Conservation (phyloP, 768 basidiomycete genomes). For the Agaricus subrufescens region DNA sequence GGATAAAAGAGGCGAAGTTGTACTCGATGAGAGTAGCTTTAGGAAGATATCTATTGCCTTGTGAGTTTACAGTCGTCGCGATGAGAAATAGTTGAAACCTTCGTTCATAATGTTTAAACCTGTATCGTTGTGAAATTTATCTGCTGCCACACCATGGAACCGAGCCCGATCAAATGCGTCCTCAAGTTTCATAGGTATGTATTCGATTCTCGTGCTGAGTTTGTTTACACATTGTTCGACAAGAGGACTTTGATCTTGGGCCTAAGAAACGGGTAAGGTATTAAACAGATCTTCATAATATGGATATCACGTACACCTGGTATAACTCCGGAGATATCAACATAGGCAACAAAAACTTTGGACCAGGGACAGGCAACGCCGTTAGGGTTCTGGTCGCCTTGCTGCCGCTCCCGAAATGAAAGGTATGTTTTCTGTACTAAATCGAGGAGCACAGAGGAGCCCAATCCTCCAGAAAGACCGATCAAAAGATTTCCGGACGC, state of each 20-base stretch:
- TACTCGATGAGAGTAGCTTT: constrained; percentile 16
- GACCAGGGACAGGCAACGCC: constrained; percentile 37
- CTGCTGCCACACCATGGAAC: constrained; percentile 51
- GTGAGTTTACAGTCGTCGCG: neutral
- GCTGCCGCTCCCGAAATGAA: constrained; percentile 17
- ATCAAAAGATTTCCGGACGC: constrained; percentile 66
- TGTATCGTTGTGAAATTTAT: constrained; percentile 12
- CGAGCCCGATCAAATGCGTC: constrained; percentile 67
- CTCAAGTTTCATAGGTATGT: constrained; percentile 62
- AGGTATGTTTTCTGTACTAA: constrained; percentile 61
- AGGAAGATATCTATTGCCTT: constrained; percentile 25
- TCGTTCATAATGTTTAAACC: constrained; percentile 49
- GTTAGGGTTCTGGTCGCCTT: constrained; percentile 52
- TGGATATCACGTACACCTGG: constrained; percentile 43
- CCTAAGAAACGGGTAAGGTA: constrained; percentile 29
- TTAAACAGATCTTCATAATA: constrained; percentile 9
- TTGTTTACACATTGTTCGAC: constrained; percentile 30
- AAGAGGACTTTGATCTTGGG: constrained; percentile 50
- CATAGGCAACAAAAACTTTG: constrained; percentile 26
- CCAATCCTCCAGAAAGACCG: constrained; percentile 76
- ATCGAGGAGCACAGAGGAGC: constrained; percentile 70
- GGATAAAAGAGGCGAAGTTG: constrained; percentile 22
- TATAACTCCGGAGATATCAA: constrained; percentile 62
- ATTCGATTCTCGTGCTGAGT: constrained; percentile 34
- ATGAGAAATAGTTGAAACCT: constrained; percentile 25